Evolutionary conservation across 2,329 filamentous ascomycete genomes (phyloP), one percentile per base, ranked within the genome.

Genomic region (Chaetomium olivaceum): DNA sequence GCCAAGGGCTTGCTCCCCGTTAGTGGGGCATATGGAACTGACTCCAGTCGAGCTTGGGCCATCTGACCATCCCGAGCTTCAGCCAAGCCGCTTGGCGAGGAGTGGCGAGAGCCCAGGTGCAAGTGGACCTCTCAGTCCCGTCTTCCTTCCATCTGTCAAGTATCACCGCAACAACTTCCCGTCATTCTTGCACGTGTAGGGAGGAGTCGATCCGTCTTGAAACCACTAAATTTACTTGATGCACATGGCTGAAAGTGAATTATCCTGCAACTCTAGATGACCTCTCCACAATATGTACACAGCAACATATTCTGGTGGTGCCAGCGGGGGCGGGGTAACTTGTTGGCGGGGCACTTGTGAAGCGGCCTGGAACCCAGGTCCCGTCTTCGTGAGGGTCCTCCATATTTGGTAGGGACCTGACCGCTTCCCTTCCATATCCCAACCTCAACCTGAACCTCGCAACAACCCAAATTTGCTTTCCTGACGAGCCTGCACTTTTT

Each of bases 371-470:
- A 23, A 23, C 46, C 9, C 8, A 7, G 29, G 16, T 27, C 39
- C 39, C 21, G 50, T 23, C 12, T 33, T 23, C 52, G 21, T 36
- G 39, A 51, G 29, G 36, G 39, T 43, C 39, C 39, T 7, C 27
- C 27, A 29, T n/a, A 36, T 36, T 36, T 36, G 33, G 33, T 36
- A 36, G 39, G 16, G 39, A 43, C 39, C 62, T 64, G 56, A 62
- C 56, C 61, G 51, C 61, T 43, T 63, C 64, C 61, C 33, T 25
- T 51, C 39, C 39, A 43, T 43, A 43, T 58, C 46, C 46, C 46
- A 48, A 48, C 46, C 46, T 23, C 19, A 21, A 43, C 39, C 39
- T 27, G 25, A 54, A 50, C 36, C 56, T 59, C 57, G 29, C 46
- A 63, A 50, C 56, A 58, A 25, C 29, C 60, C 31, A 19, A 54